Percentiles rank a stretch among this genome's conserved stretches.
Evolutionary conservation across 2,329 filamentous ascomycete genomes (phyloP).

Genomic region (Ophiobolus disseminans): DNA sequence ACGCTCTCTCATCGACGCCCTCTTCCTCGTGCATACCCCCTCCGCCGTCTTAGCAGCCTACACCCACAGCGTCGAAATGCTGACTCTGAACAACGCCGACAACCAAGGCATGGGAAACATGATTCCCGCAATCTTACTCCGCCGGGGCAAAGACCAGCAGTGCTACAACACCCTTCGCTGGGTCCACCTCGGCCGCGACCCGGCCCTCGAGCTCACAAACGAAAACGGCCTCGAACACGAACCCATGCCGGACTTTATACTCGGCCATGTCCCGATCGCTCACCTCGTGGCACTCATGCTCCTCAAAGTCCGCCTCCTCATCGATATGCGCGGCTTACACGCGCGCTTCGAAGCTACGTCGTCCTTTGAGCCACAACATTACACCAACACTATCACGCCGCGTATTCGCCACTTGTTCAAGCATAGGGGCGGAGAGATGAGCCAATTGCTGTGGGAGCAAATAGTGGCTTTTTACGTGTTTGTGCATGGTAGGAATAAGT

Average conservation of each 20-base stretch:
- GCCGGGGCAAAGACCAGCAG: slow-evolving; percentile 60
- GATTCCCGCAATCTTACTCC: slow-evolving; percentile 54
- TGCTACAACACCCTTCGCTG: slow-evolving; percentile 59
- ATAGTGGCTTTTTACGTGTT: slow-evolving; percentile 15
- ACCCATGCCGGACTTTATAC: too few relatives aligned
- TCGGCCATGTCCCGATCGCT: too few relatives aligned
- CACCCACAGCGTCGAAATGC: slow-evolving; percentile 50
- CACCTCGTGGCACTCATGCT: slow-evolving; percentile 37
- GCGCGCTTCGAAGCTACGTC: slow-evolving; percentile 12
- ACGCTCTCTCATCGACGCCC: background rate
- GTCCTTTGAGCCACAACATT: too few relatives aligned
- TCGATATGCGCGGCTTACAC: slow-evolving; percentile 41
- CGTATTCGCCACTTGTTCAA: too few relatives aligned
- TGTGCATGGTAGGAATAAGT: slow-evolving; percentile 5
- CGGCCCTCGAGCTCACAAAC: slow-evolving; percentile 46
- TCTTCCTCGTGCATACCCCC: slow-evolving; percentile 21
- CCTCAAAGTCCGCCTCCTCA: slow-evolving; percentile 48
- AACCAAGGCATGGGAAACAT: slow-evolving; percentile 54
- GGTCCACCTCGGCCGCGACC: too few relatives aligned
- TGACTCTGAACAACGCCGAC: slow-evolving; percentile 56
- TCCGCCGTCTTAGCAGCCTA: slow-evolving; percentile 47
- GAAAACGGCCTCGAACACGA: slow-evolving; percentile 56
- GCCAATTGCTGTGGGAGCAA: slow-evolving; percentile 36
- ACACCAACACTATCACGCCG: too few relatives aligned
- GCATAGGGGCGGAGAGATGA: too few relatives aligned